phyloP scores from a whole-genome alignment of 1,139 yeast genomes.

The Kodamaea ohmeri region DNA sequence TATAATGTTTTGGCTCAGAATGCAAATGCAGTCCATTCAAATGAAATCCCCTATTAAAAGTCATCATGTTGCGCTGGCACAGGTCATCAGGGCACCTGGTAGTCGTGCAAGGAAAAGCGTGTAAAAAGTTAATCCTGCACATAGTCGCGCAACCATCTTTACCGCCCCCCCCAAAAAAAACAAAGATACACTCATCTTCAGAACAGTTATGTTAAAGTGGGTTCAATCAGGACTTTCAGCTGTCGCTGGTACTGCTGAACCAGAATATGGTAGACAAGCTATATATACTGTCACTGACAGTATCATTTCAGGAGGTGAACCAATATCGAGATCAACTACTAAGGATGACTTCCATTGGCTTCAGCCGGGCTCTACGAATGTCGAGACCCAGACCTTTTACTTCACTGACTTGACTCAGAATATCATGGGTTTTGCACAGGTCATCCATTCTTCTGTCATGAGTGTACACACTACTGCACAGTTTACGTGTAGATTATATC shows the following conservation, averaged over 20 bases:
- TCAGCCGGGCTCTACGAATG: constrained; percentile 77
- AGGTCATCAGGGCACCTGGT: neutral
- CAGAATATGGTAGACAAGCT: constrained; percentile 91
- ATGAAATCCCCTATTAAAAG: no score
- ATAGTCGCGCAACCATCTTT: constrained; percentile 1
- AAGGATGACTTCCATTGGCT: constrained; percentile 71
- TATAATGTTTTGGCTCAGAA: no score
- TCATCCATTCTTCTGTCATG: constrained; percentile 88
- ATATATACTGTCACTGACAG: constrained; percentile 77
- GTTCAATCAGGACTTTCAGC: constrained; percentile 87
- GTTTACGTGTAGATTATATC: constrained; percentile 80
- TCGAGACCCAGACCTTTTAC: constrained; percentile 92
- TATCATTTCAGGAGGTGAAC: constrained; percentile 40
- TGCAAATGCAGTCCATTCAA: no score
- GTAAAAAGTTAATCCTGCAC: constrained; percentile 1
- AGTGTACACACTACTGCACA: constrained; percentile 92
- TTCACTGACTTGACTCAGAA: constrained; percentile 64
- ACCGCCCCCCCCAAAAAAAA: constrained; percentile 4
- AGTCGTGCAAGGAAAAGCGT: neutral
- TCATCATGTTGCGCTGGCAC: neutral
- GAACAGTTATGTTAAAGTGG: constrained; percentile 66
- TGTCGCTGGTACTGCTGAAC: constrained; percentile 95
- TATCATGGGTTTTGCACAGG: constrained; percentile 83
- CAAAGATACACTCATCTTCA: constrained; percentile 1
- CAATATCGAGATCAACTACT: constrained; percentile 46